A percentile compares a stretch with the other conserved stretches of the same genome.
Conservation (phyloP, 2,329 filamentous ascomycete species). For the Trichoderma pleuroti region DNA sequence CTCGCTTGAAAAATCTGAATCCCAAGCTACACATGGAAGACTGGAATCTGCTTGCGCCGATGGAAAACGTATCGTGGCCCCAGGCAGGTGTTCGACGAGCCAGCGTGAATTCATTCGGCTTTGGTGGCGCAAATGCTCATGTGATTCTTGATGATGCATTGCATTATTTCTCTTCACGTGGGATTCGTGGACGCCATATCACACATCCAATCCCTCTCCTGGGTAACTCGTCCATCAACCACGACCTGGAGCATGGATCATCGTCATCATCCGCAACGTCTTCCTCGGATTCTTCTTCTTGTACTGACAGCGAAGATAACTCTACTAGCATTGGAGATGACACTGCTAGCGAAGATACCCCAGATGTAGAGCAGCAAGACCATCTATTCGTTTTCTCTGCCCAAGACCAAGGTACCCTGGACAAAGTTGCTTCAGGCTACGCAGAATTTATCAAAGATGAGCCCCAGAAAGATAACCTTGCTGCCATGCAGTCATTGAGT, state of each 20-base stretch:
- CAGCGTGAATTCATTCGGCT: not conserved
- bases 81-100: not conserved
- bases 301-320: not conserved
- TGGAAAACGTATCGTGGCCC: not conserved
- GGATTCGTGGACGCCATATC: not conserved
- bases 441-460: not conserved
- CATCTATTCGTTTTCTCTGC: not conserved
- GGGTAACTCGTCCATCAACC: not conserved
- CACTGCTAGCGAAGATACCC: not conserved
- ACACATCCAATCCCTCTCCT: not conserved
- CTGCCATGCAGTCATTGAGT: not conserved
- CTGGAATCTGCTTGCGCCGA: not conserved
- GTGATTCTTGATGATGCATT: not conserved
- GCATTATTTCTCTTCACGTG: not conserved
- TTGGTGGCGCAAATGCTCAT: not conserved
- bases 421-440: not conserved
- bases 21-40: not conserved
- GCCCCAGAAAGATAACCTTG: not conserved
- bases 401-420: not conserved
- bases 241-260: not conserved
- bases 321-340: not conserved
- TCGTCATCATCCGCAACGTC: not conserved
- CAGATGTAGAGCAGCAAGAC: not conserved
- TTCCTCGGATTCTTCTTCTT: not conserved
- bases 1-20: not conserved